phyloP scores from a whole-genome alignment of 805 yeast species.

The Debaryomyces prosopidis region DNA sequence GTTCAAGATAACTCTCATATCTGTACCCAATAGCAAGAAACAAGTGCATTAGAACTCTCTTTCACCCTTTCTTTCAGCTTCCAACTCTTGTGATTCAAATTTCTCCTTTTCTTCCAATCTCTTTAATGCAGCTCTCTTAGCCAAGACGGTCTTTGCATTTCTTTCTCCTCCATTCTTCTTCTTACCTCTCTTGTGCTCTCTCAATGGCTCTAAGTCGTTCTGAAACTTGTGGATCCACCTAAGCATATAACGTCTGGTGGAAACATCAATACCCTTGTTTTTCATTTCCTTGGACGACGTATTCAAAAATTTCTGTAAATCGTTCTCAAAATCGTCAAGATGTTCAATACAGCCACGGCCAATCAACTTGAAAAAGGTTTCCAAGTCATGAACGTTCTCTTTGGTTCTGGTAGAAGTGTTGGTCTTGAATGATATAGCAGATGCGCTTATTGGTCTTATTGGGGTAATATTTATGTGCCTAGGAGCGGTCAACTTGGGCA shows the following conservation, averaged over 20 bases:
- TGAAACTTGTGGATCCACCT: slow-evolving; percentile 70
- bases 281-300: slow-evolving; percentile 60
- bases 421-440: slow-evolving; percentile 39
- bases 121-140: slow-evolving; percentile 61
- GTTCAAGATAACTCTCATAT: no score
- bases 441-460: slow-evolving; percentile 7
- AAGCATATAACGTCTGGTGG: slow-evolving; percentile 70
- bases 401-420: slow-evolving; percentile 50
- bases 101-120: slow-evolving; percentile 53
- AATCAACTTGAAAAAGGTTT: slow-evolving; percentile 69
- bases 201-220: slow-evolving; percentile 52
- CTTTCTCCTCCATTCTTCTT: slow-evolving; percentile 87
- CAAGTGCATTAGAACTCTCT: slow-evolving; percentile 32
- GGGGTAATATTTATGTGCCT: background rate
- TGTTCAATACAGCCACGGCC: slow-evolving; percentile 77
- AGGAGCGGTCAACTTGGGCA: slow-evolving; percentile 2
- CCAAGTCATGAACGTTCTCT: slow-evolving; percentile 58
- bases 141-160: slow-evolving; percentile 53
- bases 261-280: slow-evolving; percentile 72
- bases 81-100: slow-evolving; percentile 36
- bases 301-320: slow-evolving; percentile 60
- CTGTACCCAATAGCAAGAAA: no score
- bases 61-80: slow-evolving; percentile 43
- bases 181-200: slow-evolving; percentile 63
- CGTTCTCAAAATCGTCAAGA: slow-evolving; percentile 60